These are phyloP conservation scores for Astrephomene gubernaculifera DNA, from an alignment of 139 green algal species.

Conservation along the genomic window DNA sequence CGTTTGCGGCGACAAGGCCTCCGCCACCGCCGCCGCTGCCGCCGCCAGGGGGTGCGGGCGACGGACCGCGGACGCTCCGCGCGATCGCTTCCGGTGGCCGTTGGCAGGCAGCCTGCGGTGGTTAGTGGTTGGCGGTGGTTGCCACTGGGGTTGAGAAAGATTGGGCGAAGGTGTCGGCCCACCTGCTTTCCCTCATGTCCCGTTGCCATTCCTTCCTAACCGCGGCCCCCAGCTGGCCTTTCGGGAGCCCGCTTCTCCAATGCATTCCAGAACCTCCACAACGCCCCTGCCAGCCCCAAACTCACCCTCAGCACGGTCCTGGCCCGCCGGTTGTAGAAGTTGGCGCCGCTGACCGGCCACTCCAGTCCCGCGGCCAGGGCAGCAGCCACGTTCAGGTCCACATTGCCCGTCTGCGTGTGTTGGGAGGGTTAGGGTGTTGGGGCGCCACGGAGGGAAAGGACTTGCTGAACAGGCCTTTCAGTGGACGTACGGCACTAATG, in stretches of 20 bases:
- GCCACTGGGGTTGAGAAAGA: too few relatives aligned
- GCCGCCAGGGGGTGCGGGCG: background rate
- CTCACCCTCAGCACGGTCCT: constrained; percentile 22
- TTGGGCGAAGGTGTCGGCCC: too few relatives aligned
- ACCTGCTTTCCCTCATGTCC: too few relatives aligned
- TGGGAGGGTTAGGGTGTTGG: background rate
- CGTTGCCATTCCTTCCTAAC: too few relatives aligned
- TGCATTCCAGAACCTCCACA: too few relatives aligned
- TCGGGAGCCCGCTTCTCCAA: too few relatives aligned
- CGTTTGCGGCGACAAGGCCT: background rate
- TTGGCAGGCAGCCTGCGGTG: background rate
- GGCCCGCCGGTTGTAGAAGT: constrained; percentile 38
- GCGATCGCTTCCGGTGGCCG: constrained; percentile 11
- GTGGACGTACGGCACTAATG: background rate
- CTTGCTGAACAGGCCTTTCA: background rate
- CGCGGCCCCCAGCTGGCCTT: too few relatives aligned
- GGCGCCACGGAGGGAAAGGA: background rate
- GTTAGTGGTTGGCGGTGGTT: too few relatives aligned
- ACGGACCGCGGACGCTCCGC: too few relatives aligned
- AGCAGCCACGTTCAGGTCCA: constrained; percentile 40
- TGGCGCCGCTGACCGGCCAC: constrained; percentile 33
- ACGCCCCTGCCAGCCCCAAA: background rate
- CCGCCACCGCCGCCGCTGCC: background rate
- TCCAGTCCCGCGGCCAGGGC: constrained; percentile 31
- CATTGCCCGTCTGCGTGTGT: background rate